These are phyloP conservation scores for Nemania sp. DNA, from an alignment of 2,329 filamentous ascomycete genomes.

Conservation along the genomic window DNA sequence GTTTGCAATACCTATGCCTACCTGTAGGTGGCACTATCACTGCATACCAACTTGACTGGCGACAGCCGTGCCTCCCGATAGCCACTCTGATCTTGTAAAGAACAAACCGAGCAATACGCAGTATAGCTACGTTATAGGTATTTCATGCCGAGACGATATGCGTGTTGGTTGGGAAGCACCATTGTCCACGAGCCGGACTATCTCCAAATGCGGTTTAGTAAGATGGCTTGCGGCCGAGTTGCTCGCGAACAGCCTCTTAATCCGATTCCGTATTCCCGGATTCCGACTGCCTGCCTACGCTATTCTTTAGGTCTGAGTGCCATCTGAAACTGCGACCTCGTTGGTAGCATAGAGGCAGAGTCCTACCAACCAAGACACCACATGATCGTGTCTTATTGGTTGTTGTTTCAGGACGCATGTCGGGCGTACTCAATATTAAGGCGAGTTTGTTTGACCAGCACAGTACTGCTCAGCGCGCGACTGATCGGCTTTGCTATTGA, in stretches of 20 bases:
- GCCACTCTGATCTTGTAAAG: background rate
- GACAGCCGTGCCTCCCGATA: background rate
- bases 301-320: background rate
- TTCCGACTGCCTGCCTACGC: background rate
- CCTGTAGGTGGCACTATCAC: too few species aligned
- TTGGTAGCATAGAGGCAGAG: too few species aligned
- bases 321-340: background rate
- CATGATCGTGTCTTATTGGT: conserved; percentile 16
- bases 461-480: too few species aligned
- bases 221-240: too few species aligned
- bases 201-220: too few species aligned
- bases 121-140: background rate
- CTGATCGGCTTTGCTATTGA: too few species aligned
- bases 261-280: conserved; percentile 1
- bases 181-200: too few species aligned
- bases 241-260: conserved; percentile 2
- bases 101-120: background rate
- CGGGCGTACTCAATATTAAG: too few species aligned
- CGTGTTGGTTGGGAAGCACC: background rate
- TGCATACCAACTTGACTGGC: too few species aligned
- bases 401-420: too few species aligned
- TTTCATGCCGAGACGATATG: background rate
- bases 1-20: too few species aligned
- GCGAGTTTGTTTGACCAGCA: too few species aligned
- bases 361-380: conserved; percentile 4